Base-by-base conservation (phyloP, 225 moss, liverwort and hornwort species). In the Rhytidiadelphus loreus region DNA sequence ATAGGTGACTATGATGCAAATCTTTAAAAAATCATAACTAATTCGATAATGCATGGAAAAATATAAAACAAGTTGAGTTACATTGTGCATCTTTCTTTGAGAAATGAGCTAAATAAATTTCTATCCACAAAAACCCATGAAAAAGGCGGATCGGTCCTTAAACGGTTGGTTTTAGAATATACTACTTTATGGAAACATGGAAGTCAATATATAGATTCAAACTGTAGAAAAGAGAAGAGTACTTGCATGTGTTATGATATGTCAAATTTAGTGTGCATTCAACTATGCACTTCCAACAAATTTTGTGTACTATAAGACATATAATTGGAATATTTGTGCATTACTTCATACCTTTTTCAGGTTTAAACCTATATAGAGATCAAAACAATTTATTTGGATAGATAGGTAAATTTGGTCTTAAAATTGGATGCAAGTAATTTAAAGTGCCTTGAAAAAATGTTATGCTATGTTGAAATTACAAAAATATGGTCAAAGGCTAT, bases 201-300 rank as follows among this genome's bases (percentile, higher is more conserved):
- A 39, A 39, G 22, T 23, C 13, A 39, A 13, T 69, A 23, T 24
- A 24, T 39, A 69, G 7, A 69, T 39, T 69, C 39, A 24, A 69
- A 69, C 0, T 22, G 0, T 69, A 12, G 7, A 69, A n/a, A 69
- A 23, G 39, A 6, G 12, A n/a, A 22, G 4, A 7, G 2, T 12
- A 22, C 10, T n/a, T n/a, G n/a, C n/a, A n/a, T n/a, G n/a, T n/a
- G n/a, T n/a, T n/a, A n/a, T n/a, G n/a, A 21, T n/a, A n/a, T 68
- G 7, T n/a, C 22, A 68, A 68, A 68, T 68, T n/a, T 68, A 7
- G 12, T 23, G 13, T n/a, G 2, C 12, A 39, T n/a, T 39, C 11
- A 11, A 39, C 4, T 24, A 69, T 41, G 24, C 41, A 41, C 12
- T 69, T 41, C 8, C 23, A 69, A 39, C 1, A 22, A 0, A 4